Percentiles rank a stretch among this genome's conserved stretches.
These are phyloP conservation scores for Saturnispora galanensis DNA, from an alignment of 805 yeast species.

Conservation along the genomic window DNA sequence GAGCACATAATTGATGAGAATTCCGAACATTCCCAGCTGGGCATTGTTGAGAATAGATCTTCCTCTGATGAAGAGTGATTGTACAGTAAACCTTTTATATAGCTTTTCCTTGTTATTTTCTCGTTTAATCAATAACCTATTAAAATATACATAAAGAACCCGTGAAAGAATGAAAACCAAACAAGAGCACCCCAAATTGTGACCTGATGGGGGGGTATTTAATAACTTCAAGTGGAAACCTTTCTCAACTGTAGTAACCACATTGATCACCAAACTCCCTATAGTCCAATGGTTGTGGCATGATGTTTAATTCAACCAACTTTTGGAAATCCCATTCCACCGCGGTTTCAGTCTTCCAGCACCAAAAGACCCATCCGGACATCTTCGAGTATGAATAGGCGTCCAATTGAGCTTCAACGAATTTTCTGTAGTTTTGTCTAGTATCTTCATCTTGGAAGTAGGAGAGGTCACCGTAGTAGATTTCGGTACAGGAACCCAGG, in stretches of 20 bases:
- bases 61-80: neutral
- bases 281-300: conserved; percentile 65
- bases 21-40: conserved; percentile 6
- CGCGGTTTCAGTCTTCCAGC: conserved; percentile 78
- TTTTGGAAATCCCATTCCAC: conserved; percentile 79
- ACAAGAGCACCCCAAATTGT: too few species aligned
- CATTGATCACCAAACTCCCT: conserved; percentile 26
- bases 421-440: conserved; percentile 51
- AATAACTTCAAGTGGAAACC: too few species aligned
- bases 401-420: conserved; percentile 84
- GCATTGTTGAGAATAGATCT: conserved; percentile 3
- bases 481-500: conserved; percentile 54
- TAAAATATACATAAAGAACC: neutral
- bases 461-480: conserved; percentile 30
- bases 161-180: neutral
- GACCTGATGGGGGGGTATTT: too few species aligned
- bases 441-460: conserved; percentile 50
- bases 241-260: conserved; percentile 15
- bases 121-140: neutral
- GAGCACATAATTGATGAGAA: conserved; percentile 1
- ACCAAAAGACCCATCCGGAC: conserved; percentile 91
- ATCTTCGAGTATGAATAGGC: conserved; percentile 45
- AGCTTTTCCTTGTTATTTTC: neutral
- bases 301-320: conserved; percentile 46
- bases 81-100: neutral